These are phyloP conservation scores for Suillus paluster DNA, from an alignment of 768 basidiomycete genomes.

Conservation along the genomic window DNA sequence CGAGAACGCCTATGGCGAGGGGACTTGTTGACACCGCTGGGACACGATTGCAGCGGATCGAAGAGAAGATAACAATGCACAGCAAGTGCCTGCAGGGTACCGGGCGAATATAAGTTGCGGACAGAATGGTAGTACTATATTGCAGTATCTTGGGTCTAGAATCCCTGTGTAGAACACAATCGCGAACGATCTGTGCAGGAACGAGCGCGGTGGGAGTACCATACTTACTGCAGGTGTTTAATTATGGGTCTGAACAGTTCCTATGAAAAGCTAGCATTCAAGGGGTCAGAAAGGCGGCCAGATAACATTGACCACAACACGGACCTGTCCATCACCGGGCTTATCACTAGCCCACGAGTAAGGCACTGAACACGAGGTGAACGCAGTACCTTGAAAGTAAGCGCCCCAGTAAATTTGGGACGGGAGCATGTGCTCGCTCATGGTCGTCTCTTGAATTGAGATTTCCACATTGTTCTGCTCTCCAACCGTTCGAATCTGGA, in stretches of 20 bases:
- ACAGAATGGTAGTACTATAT: background rate
- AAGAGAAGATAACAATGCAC: background rate
- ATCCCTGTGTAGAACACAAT: background rate
- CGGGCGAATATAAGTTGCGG: background rate
- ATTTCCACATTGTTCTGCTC: background rate
- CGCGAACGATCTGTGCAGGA: background rate
- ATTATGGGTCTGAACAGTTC: background rate
- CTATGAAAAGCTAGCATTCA: background rate
- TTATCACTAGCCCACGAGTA: background rate
- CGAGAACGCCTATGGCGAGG: background rate
- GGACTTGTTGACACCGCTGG: background rate
- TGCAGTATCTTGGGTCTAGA: background rate
- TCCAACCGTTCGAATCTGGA: background rate
- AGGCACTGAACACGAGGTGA: background rate
- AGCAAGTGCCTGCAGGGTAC: background rate
- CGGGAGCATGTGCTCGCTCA: background rate
- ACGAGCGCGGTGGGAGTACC: background rate
- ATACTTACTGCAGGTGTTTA: background rate
- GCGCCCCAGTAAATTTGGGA: background rate
- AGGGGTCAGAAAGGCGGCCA: background rate
- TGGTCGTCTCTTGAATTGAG: background rate
- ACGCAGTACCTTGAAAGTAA: background rate
- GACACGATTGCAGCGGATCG: background rate
- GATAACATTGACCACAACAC: background rate
- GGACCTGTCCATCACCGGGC: background rate